Conservation (phyloP, 768 basidiomycete species). For the Suillus paluster region DNA sequence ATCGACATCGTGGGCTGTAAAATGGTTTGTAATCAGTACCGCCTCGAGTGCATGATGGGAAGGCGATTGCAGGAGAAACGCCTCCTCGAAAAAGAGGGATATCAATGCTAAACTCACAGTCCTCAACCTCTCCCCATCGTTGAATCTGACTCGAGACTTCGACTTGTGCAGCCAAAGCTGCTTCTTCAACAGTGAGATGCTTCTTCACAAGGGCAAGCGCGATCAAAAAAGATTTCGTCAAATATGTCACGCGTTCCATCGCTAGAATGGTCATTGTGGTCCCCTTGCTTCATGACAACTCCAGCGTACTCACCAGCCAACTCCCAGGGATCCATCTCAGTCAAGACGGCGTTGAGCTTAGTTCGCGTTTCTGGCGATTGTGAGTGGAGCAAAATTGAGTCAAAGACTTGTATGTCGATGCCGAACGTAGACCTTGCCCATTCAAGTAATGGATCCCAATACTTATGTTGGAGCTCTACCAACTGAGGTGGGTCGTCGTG, state of each 20-base stretch:
- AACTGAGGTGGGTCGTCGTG: slow-evolving; percentile 76
- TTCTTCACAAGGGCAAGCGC: slow-evolving; percentile 82
- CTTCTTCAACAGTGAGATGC: slow-evolving; percentile 79
- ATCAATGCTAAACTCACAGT: slow-evolving; percentile 66
- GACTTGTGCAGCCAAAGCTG: slow-evolving; percentile 83
- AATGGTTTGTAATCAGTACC: slow-evolving; percentile 18
- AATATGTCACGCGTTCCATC: slow-evolving; percentile 88
- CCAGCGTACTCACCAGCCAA: slow-evolving; percentile 71
- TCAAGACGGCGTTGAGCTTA: slow-evolving; percentile 60
- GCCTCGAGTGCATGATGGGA: slow-evolving; percentile 2
- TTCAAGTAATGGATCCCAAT: slow-evolving; percentile 88
- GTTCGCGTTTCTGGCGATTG: slow-evolving; percentile 74
- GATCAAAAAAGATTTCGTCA: slow-evolving; percentile 90
- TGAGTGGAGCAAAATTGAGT: slow-evolving; percentile 68
- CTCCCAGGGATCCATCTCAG: slow-evolving; percentile 78
- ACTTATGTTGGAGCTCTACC: slow-evolving; percentile 73
- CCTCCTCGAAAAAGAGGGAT: not conserved
- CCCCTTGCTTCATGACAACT: not conserved
- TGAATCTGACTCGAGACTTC: slow-evolving; percentile 97
- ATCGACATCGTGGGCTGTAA: slow-evolving; percentile 94
- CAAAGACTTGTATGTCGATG: slow-evolving; percentile 68
- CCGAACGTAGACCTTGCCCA: slow-evolving; percentile 76
- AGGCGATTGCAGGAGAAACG: slow-evolving; percentile 4
- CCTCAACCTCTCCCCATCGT: slow-evolving; percentile 99
- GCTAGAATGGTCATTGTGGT: slow-evolving; percentile 48